Evolutionary conservation across 75 land plant species (phyloP), one percentile per base, ranked within the genome.

Genomic region (Selaginella tamariscina): DNA sequence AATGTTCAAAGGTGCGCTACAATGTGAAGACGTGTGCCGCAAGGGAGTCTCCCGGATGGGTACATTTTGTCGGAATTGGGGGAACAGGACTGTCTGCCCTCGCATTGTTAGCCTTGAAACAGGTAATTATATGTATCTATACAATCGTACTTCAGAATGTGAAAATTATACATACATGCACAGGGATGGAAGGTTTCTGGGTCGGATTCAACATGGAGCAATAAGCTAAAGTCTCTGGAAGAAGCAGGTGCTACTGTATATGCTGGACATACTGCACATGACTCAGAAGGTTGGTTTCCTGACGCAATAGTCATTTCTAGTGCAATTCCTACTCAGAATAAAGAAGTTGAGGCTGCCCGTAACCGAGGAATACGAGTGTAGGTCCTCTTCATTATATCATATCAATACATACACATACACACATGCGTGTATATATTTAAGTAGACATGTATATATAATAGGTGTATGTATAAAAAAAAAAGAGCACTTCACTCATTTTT

Each of bases 11-110:
- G 49, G 11, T 5, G 49, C 27, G 27, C 29, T 28, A 21, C 28
- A 27, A 1, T 64, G 30, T 23, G 1, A 24, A 1, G 1, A 20
- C 28, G 65, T 64, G 30, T 11, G 65, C 65, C 2, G 27, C 27
- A 11, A 1, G 28, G 30, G 29, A 27, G 30, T 27, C 24, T 22
- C 62, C 15, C 56, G n/a, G 55, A 56, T 57, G 80, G 72, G 70
- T 82, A 27, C 87, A 85, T 54, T 85, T 85, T 64, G 82, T 85
- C n/a, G 87, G 87, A 0, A 65, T 85, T 68, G 87, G 87, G 22
- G 87, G 87, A 33, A 30, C 68, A 2, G 87, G 87, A 0, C 68
- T 85, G 24, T 85, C 85, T n/a, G 85, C 87, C 0, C 85, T 85
- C 65, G 87, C 87, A 18, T 66, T 75, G 76, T 78, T 82, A 8